Conservation (phyloP, 805 yeast genomes). For the Pichia eremophila region DNA sequence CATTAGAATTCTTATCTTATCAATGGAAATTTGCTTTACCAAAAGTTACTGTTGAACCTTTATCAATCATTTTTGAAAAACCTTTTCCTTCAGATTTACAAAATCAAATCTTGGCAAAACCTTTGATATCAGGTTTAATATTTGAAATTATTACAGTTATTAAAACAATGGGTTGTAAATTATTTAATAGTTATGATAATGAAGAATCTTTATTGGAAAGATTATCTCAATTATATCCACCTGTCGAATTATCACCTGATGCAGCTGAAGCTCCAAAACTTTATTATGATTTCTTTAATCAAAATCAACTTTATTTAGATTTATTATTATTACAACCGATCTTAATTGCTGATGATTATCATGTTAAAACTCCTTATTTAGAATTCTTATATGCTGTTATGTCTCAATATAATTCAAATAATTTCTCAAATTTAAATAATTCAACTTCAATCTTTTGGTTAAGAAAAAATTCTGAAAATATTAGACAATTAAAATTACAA, state of each 20-base stretch:
- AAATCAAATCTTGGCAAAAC: conserved; percentile 72
- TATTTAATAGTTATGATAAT: conserved; percentile 60
- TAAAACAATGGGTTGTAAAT: conserved; percentile 67
- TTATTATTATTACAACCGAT: conserved; percentile 77
- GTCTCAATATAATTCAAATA: conserved; percentile 51
- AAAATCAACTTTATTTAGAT: conserved; percentile 58
- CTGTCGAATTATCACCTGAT: conserved; percentile 18
- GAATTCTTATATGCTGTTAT: conserved; percentile 77
- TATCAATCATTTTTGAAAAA: conserved; percentile 65
- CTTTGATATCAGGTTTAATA: conserved; percentile 71
- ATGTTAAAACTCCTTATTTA: conserved; percentile 80
- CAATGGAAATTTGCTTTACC: conserved; percentile 86
- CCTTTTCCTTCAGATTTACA: conserved; percentile 50
- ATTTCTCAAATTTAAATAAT: conserved; percentile 28
- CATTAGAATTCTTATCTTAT: conserved; percentile 53
- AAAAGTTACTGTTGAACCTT: conserved; percentile 66
- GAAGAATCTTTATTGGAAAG: conserved; percentile 49
- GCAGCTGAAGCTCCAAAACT: conserved; percentile 45
- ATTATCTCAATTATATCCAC: conserved; percentile 41
- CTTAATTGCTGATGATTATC: conserved; percentile 78
- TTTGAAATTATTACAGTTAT: conserved; percentile 65
- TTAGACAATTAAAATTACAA: conserved; percentile 19
- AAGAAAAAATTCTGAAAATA: conserved; percentile 23
- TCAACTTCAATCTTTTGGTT: conserved; percentile 22
- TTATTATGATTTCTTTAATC: conserved; percentile 56